phyloP scores from a whole-genome alignment of 2,329 filamentous ascomycete species.

The Curvularia sp. region DNA sequence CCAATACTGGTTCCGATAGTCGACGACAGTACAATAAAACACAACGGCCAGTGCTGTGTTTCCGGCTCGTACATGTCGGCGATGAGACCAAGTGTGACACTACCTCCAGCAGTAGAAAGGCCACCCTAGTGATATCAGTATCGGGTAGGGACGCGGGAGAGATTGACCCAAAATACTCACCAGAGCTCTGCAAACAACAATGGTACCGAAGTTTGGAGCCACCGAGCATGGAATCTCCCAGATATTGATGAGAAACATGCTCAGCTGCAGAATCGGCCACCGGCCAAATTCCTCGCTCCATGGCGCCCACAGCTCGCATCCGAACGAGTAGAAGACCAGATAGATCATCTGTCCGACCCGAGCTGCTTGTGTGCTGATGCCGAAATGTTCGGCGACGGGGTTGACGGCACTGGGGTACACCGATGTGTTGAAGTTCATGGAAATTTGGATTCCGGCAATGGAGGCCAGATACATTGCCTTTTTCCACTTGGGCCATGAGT shows the following conservation, averaged over 20 bases:
- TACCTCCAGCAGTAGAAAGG: constrained; percentile 64
- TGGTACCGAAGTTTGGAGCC: constrained; percentile 67
- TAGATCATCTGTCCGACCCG: constrained; percentile 57
- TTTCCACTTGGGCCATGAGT: constrained; percentile 55
- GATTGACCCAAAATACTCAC: constrained; percentile 62
- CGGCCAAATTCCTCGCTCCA: constrained; percentile 79
- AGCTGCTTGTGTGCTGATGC: constrained; percentile 41
- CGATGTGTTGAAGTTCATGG: constrained; percentile 65
- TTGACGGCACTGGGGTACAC: constrained; percentile 61
- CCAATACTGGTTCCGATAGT: constrained; percentile 77
- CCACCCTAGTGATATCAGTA: constrained; percentile 56
- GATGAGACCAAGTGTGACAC: constrained; percentile 68
- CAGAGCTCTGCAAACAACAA: constrained; percentile 65
- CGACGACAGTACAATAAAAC: constrained; percentile 59
- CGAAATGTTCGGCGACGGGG: constrained; percentile 66
- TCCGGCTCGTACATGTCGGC: constrained; percentile 67
- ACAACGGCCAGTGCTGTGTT: constrained; percentile 66
- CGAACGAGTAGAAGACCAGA: constrained; percentile 79
- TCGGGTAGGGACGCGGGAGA: constrained; percentile 59
- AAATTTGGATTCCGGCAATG: constrained; percentile 62
- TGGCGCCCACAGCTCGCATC: constrained; percentile 83
- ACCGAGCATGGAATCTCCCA: constrained; percentile 72
- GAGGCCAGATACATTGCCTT: constrained; percentile 62
- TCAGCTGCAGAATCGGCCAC: constrained; percentile 62
- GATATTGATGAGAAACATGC: constrained; percentile 66